Base-by-base conservation (phyloP, 106 monocot genomes). In the Platanthera guangdongensis region DNA sequence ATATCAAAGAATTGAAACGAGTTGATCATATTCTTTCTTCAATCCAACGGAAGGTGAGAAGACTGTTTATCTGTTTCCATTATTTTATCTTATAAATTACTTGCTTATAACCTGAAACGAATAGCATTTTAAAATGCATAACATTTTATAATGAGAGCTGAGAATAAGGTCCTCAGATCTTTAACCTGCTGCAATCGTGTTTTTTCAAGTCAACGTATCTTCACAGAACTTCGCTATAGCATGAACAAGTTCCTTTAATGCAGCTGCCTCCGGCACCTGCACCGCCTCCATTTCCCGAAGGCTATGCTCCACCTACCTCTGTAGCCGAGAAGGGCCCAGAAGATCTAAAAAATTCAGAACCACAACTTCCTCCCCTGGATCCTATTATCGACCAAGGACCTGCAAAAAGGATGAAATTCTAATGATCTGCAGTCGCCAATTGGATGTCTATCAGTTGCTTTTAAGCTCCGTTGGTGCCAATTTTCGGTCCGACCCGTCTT, bases 331-430 rank as follows among this genome's bases (percentile, higher is more conserved):
- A 87, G 59, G 81, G 54, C 4, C 46, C 75, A 7, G 96, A 97
- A 47, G 87, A 87, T 48, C 80, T 83, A 30, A 82, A 79, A 76
- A 49, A 45, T 19, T 60, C 74, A 19, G 89, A 91, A n/a, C 30
- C 81, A n/a, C 89, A 84, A 11, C 75, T 59, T 39, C 81, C 88
- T 13, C 71, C 84, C 6, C 2, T 82, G 8, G 96, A 97, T 83
- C 96, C 96, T 73, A 91, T 97, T 48, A 86, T 97, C 30, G 93
- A 93, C 79, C 96, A 97, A 77, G 96, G 96, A 9, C 96, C 96
- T 13, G 80, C 96, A 16, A 97, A 97, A 84, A 87, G 93, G 73
- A 75, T 85, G 15, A 91, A 89, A 79, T 78, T 78, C 71, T 86
- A 88, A 71, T 88, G 74, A 84, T 30, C 70, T 47, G 30, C 47